Evolutionary conservation across 2,329 filamentous ascomycete genomes (phyloP).

Genomic region (Echinosphaeria canescens): DNA sequence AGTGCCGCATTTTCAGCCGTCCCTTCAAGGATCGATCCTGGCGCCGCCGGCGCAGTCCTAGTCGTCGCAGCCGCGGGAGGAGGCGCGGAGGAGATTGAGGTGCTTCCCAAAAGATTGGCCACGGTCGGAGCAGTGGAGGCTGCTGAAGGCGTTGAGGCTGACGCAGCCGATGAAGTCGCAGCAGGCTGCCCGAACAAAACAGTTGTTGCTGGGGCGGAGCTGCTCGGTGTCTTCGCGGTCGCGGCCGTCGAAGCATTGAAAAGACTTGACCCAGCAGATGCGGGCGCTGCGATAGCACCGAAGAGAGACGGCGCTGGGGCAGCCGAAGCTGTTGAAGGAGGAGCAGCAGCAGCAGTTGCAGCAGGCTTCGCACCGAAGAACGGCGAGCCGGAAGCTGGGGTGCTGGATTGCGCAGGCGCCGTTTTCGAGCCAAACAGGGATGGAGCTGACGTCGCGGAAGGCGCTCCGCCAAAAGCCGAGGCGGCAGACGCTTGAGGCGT

Average conservation of each 20-base stretch:
- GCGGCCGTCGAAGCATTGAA: slow-evolving; percentile 7
- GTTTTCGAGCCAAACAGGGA: slow-evolving; percentile 4
- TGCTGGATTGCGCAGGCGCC: background rate
- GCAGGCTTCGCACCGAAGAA: slow-evolving; percentile 8
- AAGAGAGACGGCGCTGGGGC: slow-evolving; percentile 5
- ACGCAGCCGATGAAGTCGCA: slow-evolving; percentile 7
- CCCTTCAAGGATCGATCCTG: slow-evolving; percentile 10
- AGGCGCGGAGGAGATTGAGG: slow-evolving; percentile 8
- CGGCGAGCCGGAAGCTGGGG: slow-evolving; percentile 3
- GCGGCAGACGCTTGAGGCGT: too few relatives aligned
- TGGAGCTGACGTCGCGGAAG: slow-evolving; percentile 5
- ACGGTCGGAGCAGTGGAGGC: slow-evolving; percentile 5
- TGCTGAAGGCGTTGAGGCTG: slow-evolving; percentile 7
- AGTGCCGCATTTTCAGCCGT: slow-evolving; percentile 11
- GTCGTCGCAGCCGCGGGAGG: slow-evolving; percentile 7
- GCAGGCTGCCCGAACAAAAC: slow-evolving; percentile 8
- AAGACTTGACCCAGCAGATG: slow-evolving; percentile 7
- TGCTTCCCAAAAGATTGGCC: slow-evolving; percentile 6
- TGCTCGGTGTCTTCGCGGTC: slow-evolving; percentile 5
- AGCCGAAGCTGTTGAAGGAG: slow-evolving; percentile 4
- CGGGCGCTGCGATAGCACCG: slow-evolving; percentile 3
- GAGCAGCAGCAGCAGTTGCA: slow-evolving; percentile 2
- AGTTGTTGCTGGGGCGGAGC: slow-evolving; percentile 4
- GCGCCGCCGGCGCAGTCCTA: slow-evolving; percentile 1
- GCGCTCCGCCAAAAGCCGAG: too few relatives aligned